A percentile compares a stretch with the other conserved stretches of the same genome.
phyloP scores from a whole-genome alignment of 176 grass and related monocot genomes.

The Puya raimondii region DNA sequence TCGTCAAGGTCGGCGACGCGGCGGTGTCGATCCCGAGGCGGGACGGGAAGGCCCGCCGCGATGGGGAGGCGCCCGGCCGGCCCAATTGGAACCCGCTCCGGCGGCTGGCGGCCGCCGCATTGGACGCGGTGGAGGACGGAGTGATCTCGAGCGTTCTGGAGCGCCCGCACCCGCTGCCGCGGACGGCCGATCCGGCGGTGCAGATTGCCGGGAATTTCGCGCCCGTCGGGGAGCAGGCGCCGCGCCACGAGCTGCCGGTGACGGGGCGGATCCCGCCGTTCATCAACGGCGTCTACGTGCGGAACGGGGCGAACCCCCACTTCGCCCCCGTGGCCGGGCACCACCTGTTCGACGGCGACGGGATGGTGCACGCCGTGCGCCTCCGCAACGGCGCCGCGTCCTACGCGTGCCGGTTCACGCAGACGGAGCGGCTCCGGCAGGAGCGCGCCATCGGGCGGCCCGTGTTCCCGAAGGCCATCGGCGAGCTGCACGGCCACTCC shows the following conservation, averaged over 20 bases:
- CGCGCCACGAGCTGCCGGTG: slow-evolving; percentile 22
- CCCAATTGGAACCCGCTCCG: slow-evolving; percentile 34
- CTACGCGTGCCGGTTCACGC: slow-evolving; percentile 74
- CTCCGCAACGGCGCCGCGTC: slow-evolving; percentile 48
- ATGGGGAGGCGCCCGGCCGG: neutral
- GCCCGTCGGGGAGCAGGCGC: slow-evolving; percentile 45
- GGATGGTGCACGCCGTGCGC: slow-evolving; percentile 74
- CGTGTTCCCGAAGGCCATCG: slow-evolving; percentile 88
- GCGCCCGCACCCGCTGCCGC: slow-evolving; percentile 32
- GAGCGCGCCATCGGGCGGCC: slow-evolving; percentile 26
- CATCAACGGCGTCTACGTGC: slow-evolving; percentile 62
- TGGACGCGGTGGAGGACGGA: slow-evolving; percentile 46
- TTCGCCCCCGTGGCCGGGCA: slow-evolving; percentile 47
- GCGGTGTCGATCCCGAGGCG: neutral
- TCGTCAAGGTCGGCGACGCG: slow-evolving; percentile 1
- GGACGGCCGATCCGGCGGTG: slow-evolving; percentile 46
- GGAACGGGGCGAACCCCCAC: slow-evolving; percentile 83
- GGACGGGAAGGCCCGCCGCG: neutral
- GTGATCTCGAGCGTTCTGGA: slow-evolving; percentile 52
- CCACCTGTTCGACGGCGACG: slow-evolving; percentile 93
- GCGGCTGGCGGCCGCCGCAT: slow-evolving; percentile 35
- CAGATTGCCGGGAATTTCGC: slow-evolving; percentile 83
- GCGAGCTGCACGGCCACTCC: slow-evolving; percentile 84
- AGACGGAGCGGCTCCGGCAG: slow-evolving; percentile 49
- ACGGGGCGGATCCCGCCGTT: slow-evolving; percentile 53